phyloP scores from a whole-genome alignment of 805 yeast species.

The Saccharomyces kudriavzevii region DNA sequence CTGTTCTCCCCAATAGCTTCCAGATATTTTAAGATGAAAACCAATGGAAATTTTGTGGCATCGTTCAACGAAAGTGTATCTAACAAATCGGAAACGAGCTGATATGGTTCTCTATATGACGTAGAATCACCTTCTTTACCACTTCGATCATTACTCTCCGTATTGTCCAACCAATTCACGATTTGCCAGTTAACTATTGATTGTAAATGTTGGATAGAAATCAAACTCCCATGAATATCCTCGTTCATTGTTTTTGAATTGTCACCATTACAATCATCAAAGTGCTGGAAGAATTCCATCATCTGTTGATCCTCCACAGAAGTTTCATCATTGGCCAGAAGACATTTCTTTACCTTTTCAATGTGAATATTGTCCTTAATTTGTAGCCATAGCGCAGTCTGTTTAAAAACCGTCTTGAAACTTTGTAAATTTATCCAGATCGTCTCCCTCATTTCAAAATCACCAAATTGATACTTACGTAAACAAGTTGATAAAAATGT shows the following conservation, averaged over 20 bases:
- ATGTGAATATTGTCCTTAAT: background rate
- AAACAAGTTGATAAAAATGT: constrained; percentile 10
- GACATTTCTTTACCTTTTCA: background rate
- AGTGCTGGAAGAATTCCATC: constrained; percentile 7
- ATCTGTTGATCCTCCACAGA: constrained; percentile 6
- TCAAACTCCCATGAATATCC: background rate
- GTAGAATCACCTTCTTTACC: background rate
- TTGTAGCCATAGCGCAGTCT: constrained; percentile 1
- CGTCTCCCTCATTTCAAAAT: constrained; percentile 12
- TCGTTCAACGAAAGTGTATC: constrained; percentile 14
- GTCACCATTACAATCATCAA: background rate
- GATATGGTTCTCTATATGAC: background rate
- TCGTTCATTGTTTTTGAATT: background rate
- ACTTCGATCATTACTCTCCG: background rate
- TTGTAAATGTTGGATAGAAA: constrained; percentile 14
- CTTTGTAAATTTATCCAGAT: constrained; percentile 7
- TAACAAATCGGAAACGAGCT: background rate
- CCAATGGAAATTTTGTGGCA: constrained; percentile 20
- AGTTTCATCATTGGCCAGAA: background rate
- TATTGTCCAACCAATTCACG: constrained; percentile 1
- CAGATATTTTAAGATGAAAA: constrained; percentile 20
- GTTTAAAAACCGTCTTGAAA: constrained; percentile 5
- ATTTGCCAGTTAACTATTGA: constrained; percentile 19
- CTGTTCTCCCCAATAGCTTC: constrained; percentile 8
- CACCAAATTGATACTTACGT: constrained; percentile 10